Conservation (phyloP, 2,329 filamentous ascomycete species). For the Corynespora cassiicola region DNA sequence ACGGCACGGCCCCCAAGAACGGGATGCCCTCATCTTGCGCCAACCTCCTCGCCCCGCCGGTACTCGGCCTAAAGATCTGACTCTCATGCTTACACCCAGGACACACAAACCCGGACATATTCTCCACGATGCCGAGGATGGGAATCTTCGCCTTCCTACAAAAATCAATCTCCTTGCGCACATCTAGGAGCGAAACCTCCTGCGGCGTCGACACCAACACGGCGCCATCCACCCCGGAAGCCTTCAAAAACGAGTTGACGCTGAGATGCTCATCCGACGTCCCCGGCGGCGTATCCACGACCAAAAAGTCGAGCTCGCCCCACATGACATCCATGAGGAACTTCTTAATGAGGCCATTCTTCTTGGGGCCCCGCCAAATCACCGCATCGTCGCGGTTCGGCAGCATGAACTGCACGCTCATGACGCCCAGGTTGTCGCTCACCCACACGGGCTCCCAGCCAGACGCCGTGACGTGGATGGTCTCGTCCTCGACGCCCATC, state of each 20-base stretch:
- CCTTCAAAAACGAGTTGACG: constrained; percentile 89
- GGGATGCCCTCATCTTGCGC: constrained; percentile 87
- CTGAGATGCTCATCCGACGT: constrained; percentile 95
- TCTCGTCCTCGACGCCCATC: constrained; percentile 96
- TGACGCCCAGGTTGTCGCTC: constrained; percentile 89
- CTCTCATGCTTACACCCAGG: constrained; percentile 82
- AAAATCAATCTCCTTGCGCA: constrained; percentile 97
- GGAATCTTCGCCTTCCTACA: constrained; percentile 92
- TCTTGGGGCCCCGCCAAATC: constrained; percentile 98
- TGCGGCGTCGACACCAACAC: constrained; percentile 94
- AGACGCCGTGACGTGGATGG: constrained; percentile 84
- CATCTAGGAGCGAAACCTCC: constrained; percentile 89
- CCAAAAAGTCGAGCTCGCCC: constrained; percentile 90
- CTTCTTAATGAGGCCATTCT: constrained; percentile 97
- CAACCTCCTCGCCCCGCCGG: constrained; percentile 80
- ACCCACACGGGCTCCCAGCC: constrained; percentile 98
- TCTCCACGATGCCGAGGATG: constrained; percentile 90
- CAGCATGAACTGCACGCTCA: constrained; percentile 99
- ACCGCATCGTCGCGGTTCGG: constrained; percentile 92
- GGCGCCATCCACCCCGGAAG: constrained; percentile 90
- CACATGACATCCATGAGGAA: constrained; percentile 98
- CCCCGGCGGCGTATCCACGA: constrained; percentile 95
- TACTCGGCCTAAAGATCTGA: constrained; percentile 90
- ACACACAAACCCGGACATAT: constrained; percentile 98
- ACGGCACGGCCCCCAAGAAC: constrained; percentile 86